Conservation (phyloP, 129 eudicot genomes). For the Chrysanthemum lavandulifolium region DNA sequence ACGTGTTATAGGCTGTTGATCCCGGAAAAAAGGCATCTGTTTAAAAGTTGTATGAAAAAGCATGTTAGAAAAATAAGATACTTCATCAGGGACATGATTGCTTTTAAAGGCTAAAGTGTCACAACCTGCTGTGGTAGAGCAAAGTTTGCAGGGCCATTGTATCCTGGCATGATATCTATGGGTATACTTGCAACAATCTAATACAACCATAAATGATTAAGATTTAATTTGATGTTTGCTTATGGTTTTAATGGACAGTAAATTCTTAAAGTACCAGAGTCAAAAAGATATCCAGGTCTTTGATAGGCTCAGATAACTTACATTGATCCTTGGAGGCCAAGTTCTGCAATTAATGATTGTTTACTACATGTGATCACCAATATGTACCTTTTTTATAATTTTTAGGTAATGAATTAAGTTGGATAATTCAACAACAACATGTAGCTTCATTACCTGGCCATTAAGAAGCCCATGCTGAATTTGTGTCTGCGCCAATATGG, state of each 20-base stretch:
- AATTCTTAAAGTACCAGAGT: slow-evolving; percentile 55
- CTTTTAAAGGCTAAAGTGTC: neutral
- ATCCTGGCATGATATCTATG: slow-evolving; percentile 89
- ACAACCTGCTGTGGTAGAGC: slow-evolving; percentile 89
- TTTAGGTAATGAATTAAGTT: neutral
- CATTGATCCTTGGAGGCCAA: slow-evolving; percentile 77
- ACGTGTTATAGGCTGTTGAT: slow-evolving; percentile 74
- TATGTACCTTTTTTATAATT: neutral
- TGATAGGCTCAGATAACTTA: slow-evolving; percentile 64
- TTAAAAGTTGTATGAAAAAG: slow-evolving; percentile 55
- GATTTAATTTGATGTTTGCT: too few relatives aligned
- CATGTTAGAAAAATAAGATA: slow-evolving; percentile 5
- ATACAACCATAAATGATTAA: too few relatives aligned
- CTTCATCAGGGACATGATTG: neutral
- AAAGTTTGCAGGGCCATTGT: slow-evolving; percentile 77
- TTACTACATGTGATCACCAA: neutral
- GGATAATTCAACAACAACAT: neutral
- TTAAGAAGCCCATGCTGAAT: slow-evolving; percentile 56
- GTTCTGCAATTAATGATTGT: slow-evolving; percentile 48
- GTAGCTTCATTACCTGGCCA: slow-evolving; percentile 59
- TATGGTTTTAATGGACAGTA: neutral
- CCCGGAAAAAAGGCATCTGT: slow-evolving; percentile 96
- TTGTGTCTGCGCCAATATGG: slow-evolving; percentile 4
- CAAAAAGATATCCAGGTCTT: slow-evolving; percentile 86
- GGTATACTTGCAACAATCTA: slow-evolving; percentile 5